Conservation (phyloP, 805 yeast species). For the Pichia kluyveri region DNA sequence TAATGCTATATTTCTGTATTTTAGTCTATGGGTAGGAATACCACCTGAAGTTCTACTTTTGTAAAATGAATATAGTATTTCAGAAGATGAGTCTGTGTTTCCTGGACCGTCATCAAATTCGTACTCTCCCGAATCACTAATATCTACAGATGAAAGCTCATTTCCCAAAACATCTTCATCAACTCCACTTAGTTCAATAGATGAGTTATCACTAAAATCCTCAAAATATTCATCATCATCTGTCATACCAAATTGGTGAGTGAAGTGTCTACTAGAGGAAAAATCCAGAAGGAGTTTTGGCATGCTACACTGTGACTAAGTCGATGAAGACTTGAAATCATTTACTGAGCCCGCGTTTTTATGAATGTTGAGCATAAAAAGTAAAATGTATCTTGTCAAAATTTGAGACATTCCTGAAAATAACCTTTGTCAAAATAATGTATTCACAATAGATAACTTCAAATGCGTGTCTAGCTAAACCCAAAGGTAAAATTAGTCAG, state of each 20-base stretch:
- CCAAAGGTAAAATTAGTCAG: too few species aligned
- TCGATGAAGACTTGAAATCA: too few species aligned
- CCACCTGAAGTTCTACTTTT: constrained; percentile 13
- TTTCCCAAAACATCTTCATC: constrained; percentile 12
- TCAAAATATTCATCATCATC: constrained; percentile 9
- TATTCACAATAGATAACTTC: too few species aligned
- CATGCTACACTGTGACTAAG: too few species aligned
- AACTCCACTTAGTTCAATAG: constrained; percentile 17
- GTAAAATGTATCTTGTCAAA: background rate
- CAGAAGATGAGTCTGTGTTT: background rate
- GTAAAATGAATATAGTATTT: constrained; percentile 15
- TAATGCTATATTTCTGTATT: constrained; percentile 18
- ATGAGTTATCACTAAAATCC: background rate
- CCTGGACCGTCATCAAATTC: background rate
- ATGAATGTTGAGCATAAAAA: background rate
- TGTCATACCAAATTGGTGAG: background rate
- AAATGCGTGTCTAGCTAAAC: too few species aligned
- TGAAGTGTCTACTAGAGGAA: too few species aligned
- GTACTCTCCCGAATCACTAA: background rate
- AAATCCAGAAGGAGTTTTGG: too few species aligned
- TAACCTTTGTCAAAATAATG: too few species aligned
- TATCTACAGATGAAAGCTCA: constrained; percentile 12
- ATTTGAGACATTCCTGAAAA: background rate
- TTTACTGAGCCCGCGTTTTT: too few species aligned
- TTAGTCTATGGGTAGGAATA: constrained; percentile 21